phyloP scores from a whole-genome alignment of 768 basidiomycete species.

The Boletus huronensis region DNA sequence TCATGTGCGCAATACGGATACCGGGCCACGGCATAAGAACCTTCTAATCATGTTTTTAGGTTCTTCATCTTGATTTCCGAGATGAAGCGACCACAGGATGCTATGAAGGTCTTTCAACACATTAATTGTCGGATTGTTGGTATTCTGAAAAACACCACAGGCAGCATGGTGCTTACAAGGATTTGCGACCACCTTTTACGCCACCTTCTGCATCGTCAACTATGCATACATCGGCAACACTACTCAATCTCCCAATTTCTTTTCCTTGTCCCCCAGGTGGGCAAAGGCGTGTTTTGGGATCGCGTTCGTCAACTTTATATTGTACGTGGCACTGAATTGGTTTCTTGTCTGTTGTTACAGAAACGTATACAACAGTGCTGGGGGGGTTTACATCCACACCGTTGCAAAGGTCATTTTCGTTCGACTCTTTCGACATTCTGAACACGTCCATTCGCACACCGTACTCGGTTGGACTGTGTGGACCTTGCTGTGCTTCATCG shows the following conservation, averaged over 20 bases:
- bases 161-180: conserved; percentile 53
- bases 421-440: conserved; percentile 43
- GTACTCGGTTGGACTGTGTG: conserved; percentile 48
- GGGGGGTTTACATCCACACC: conserved; percentile 47
- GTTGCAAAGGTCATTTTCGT: conserved; percentile 54
- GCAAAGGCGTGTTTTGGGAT: conserved; percentile 48
- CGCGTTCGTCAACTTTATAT: conserved; percentile 48
- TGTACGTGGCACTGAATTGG: conserved; percentile 31
- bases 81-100: conserved; percentile 48
- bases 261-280: conserved; percentile 33
- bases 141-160: neutral
- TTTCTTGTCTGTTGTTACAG: neutral
- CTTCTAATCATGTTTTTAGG: conserved; percentile 29
- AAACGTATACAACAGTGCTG: conserved; percentile 32
- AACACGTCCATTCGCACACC: conserved; percentile 50
- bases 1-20: conserved; percentile 39
- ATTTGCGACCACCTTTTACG: conserved; percentile 50
- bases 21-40: neutral
- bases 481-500: conserved; percentile 39
- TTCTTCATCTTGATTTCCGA: conserved; percentile 60
- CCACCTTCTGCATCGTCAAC: conserved; percentile 42
- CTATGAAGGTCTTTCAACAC: conserved; percentile 45
- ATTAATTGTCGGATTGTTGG: conserved; percentile 14
- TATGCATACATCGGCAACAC: conserved; percentile 46
- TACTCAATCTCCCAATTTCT: conserved; percentile 5